Base-by-base conservation (phyloP, 2,329 filamentous ascomycete species). In the Thelonectria olida region DNA sequence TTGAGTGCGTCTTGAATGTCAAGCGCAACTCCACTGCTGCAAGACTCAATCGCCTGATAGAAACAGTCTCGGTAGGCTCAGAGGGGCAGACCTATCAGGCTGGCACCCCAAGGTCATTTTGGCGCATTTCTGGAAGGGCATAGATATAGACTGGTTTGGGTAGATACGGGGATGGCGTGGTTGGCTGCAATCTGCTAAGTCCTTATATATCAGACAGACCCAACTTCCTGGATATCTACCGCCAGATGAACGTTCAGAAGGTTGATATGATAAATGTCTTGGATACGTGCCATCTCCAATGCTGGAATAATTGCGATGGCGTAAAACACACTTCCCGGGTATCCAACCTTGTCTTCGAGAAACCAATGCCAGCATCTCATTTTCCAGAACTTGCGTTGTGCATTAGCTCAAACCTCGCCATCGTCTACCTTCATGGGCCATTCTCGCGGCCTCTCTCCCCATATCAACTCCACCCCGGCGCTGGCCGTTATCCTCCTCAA, bases 351-450 rank as follows among this genome's bases (percentile, higher is more conserved):
- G 5, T 9, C 25, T 27, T 27, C 5, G n/a, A 39, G 15, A 19
- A 17, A 15, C 34, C 13, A 9, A n/a, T 27, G 34, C 23, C 19
- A 27, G 28, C 15, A n/a, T 44, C 4, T 15, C 7, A 48, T 15
- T 19, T 5, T 25, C 15, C n/a, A 15, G 12, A 8, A 15, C 13
- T 20, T 8, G 19, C 6, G 27, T 25, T 7, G 23, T 38, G 13
- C n/a, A 39, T 23, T 19, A 27, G 4, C 9, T 27, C 3, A 27
- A 15, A 23, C n/a, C 42, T 4, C 4, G 7, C 51, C 22, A 67
- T 58, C 56, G 19, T 69, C 62, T 25, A 76, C 54, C 5, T 42
- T 36, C 5, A 75, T 55, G 2, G 77, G 77, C 77, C 77, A 79
- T 52, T 64, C 59, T 7, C 69, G 62, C 7, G 67, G 67, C 31